Evolutionary conservation across 2,329 filamentous ascomycete species (phyloP).

Genomic region (Atkinsonella hypoxylon): DNA sequence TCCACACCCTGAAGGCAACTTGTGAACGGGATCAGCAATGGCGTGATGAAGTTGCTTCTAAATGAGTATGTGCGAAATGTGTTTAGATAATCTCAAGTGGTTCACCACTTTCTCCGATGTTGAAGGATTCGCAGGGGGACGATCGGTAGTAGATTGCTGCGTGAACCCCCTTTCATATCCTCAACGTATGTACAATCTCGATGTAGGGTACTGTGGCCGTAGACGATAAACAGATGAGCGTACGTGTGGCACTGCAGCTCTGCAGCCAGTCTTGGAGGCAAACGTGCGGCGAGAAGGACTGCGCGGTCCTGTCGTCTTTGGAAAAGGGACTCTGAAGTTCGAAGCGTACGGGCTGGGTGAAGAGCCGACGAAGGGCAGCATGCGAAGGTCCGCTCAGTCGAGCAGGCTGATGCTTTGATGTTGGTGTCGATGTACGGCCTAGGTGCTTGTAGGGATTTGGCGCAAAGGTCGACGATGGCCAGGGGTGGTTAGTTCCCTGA

Average conservation of each 20-base stretch:
- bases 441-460: slow-evolving; percentile 11
- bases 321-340: slow-evolving; percentile 13
- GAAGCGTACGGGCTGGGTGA: slow-evolving; percentile 15
- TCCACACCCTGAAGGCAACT: neutral
- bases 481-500: slow-evolving; percentile 8
- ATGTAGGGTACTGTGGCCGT: slow-evolving; percentile 12
- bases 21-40: neutral
- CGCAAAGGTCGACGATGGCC: slow-evolving; percentile 13
- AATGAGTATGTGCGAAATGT: too few relatives aligned
- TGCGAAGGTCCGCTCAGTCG: slow-evolving; percentile 13
- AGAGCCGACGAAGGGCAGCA: slow-evolving; percentile 13
- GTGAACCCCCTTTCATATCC: slow-evolving; percentile 14
- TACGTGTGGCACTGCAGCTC: slow-evolving; percentile 15
- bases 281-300: slow-evolving; percentile 15
- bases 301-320: slow-evolving; percentile 8
- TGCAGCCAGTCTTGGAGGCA: slow-evolving; percentile 10
- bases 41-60: neutral
- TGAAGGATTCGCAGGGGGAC: slow-evolving; percentile 13
- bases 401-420: slow-evolving; percentile 12
- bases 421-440: slow-evolving; percentile 13
- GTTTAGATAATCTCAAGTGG: neutral
- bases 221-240: slow-evolving; percentile 15
- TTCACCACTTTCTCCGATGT: slow-evolving; percentile 12
- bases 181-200: slow-evolving; percentile 16
- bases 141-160: slow-evolving; percentile 11